Conservation (phyloP, 2,329 filamentous ascomycete species). For the Rhynchosporium graminicola region DNA sequence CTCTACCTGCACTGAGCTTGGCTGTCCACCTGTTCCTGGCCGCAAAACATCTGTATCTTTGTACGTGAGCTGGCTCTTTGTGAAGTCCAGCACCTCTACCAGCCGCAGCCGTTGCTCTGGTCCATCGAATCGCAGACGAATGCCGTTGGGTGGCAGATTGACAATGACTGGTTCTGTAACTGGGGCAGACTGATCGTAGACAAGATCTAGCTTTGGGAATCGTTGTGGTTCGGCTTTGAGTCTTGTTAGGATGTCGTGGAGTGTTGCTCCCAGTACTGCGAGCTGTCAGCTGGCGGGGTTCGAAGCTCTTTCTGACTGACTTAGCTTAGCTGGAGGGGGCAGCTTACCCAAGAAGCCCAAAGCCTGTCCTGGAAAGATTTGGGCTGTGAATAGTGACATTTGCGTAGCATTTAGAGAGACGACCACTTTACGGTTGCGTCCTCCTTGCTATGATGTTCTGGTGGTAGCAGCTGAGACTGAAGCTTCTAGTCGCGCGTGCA, state of each 20-base stretch:
- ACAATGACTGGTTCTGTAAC: conserved; percentile 75
- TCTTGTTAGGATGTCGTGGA: conserved; percentile 85
- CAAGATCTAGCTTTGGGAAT: conserved; percentile 81
- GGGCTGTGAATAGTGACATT: conserved; percentile 56
- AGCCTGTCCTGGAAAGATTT: conserved; percentile 69
- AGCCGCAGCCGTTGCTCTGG: conserved; percentile 87
- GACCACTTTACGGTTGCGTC: conserved; percentile 2
- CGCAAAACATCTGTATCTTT: conserved; percentile 79
- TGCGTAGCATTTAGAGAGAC: conserved; percentile 29
- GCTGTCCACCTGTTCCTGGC: conserved; percentile 45
- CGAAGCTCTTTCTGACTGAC: too few relatives aligned
- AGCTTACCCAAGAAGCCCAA: conserved; percentile 41
- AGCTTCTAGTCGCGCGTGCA: background rate
- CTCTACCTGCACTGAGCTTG: conserved; percentile 36
- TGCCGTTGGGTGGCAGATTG: conserved; percentile 77
- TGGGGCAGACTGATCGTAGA: conserved; percentile 75
- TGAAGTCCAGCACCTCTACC: conserved; percentile 89
- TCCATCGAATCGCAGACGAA: conserved; percentile 90
- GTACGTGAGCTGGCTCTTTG: conserved; percentile 80
- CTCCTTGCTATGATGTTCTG: background rate
- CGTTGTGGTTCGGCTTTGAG: conserved; percentile 83
- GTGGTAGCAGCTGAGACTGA: conserved; percentile 6
- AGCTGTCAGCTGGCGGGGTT: conserved; percentile 20
- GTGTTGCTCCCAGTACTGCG: conserved; percentile 81
- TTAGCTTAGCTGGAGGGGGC: conserved; percentile 36